phyloP scores from a whole-genome alignment of 257 asterid genomes.

The Jaltomata sinuosa region DNA sequence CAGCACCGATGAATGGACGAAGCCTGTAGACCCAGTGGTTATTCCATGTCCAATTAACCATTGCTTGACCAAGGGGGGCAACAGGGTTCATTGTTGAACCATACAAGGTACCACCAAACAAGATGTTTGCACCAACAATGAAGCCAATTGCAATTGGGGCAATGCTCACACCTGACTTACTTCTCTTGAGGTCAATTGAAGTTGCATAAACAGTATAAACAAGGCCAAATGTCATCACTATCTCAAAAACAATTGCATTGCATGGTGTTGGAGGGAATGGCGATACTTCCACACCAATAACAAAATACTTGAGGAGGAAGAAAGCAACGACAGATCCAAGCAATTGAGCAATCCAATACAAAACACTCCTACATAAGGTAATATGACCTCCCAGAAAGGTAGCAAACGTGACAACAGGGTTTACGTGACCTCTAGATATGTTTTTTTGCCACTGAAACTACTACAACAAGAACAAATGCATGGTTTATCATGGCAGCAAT shows the following conservation, averaged over 20 bases:
- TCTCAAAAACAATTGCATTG: background rate
- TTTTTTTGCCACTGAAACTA: no score
- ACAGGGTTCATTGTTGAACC: constrained; percentile 88
- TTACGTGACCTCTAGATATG: no score
- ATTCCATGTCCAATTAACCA: constrained; percentile 63
- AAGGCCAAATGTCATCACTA: background rate
- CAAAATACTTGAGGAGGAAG: no score
- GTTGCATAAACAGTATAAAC: constrained; percentile 48
- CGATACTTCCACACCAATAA: background rate
- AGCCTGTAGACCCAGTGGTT: constrained; percentile 8
- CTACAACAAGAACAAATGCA: no score
- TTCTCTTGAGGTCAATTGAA: constrained; percentile 65
- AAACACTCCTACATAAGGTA: no score
- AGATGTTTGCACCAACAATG: constrained; percentile 65
- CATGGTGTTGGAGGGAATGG: background rate
- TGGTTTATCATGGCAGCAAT: no score
- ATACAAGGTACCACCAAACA: constrained; percentile 62
- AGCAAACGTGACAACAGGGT: no score
- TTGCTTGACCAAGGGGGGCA: constrained; percentile 72
- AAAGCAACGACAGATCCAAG: no score
- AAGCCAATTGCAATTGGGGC: constrained; percentile 66
- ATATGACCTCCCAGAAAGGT: no score
- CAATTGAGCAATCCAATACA: background rate
- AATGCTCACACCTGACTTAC: constrained; percentile 43
- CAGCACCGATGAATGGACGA: constrained; percentile 56